Conservation (phyloP, 2,329 filamentous ascomycete genomes). For the Ophiocordyceps australis region DNA sequence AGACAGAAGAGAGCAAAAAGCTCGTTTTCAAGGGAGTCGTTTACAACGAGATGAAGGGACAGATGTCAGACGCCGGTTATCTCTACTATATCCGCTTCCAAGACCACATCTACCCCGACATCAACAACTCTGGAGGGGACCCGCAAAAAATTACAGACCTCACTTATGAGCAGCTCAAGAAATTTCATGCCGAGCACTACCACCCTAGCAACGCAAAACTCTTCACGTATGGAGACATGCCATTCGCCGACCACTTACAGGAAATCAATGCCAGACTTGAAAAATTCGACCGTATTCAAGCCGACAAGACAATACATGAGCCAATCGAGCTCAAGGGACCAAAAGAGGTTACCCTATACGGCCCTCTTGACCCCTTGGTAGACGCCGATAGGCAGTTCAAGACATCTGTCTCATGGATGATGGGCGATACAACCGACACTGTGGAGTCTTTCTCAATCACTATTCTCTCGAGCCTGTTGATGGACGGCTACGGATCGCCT, state of each 20-base stretch:
- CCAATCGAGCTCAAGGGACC: constrained; percentile 61
- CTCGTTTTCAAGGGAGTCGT: constrained; percentile 95
- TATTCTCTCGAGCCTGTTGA: constrained; percentile 64
- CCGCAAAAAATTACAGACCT: constrained; percentile 92
- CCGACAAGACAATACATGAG: constrained; percentile 55
- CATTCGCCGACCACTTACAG: constrained; percentile 60
- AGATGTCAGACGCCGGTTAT: constrained; percentile 95
- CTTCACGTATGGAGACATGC: constrained; percentile 89
- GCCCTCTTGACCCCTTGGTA: constrained; percentile 74
- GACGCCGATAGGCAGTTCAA: constrained; percentile 80
- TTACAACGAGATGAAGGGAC: constrained; percentile 99
- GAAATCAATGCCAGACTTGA: constrained; percentile 61
- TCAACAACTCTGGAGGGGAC: constrained; percentile 94
- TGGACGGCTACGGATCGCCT: constrained; percentile 91
- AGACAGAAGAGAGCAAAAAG: constrained; percentile 38
- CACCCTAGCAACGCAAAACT: constrained; percentile 96
- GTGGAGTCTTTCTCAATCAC: constrained; percentile 78
- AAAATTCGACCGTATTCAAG: constrained; percentile 50
- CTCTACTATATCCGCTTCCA: constrained; percentile 92
- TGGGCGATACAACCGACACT: constrained; percentile 65
- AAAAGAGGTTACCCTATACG: constrained; percentile 50
- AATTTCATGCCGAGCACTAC: constrained; percentile 85
- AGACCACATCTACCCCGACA: constrained; percentile 80
- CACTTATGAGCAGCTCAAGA: constrained; percentile 74
- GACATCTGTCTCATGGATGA: constrained; percentile 84